Base-by-base conservation (phyloP, 371 early-diverging fungal species). In the Syncephalis fuscata region DNA sequence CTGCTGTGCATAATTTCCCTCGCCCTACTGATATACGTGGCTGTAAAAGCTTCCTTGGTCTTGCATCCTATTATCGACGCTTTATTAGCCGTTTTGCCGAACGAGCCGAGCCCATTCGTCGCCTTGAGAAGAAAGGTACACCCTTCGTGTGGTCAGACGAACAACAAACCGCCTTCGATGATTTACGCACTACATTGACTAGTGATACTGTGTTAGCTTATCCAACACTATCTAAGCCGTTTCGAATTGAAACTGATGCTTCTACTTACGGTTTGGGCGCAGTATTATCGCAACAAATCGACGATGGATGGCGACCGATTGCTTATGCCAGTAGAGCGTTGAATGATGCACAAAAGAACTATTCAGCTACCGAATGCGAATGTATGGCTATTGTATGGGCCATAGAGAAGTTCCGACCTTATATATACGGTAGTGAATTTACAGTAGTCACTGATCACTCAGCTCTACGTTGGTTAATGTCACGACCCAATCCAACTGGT, bases 171-270 rank as follows among this genome's bases (percentile, higher is more conserved):
- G 54, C 64, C 0, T 64, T 66, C 24, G 36, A 55, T 0, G 39
- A 21, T 1, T 25, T 67, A 3, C 53, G 54, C 24, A 23, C n/a
- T 0, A 2, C 17, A 1, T 39, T 71, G 10, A 56, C 48, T 0
- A 16, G 48, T 0, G 47, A 55, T 2, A 63, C 64, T 15, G 42
- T 67, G 9, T 42, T 64, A 15, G 44, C 48, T 2, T 54, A 44
- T 22, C 64, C 66, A 0, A 54, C 64, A 44, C 27, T 39, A 1
- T 16, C 43, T 0, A 46, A 62, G 1, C 19, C 38, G 0, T 61
- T 66, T 43, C 54, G 59, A 1, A 15, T 71, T 9, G 46, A 61
- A 5, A 55, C 51, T 1, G 67, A 70, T 46, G 70, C 68, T 0
- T 59, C 57, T 0, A 20, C 23, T 7, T 9, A 24, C 3, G 74